Percentiles rank a stretch among this genome's conserved stretches.
phyloP scores from a whole-genome alignment of 148 eudicot genomes.

The Polygonum maritimum region DNA sequence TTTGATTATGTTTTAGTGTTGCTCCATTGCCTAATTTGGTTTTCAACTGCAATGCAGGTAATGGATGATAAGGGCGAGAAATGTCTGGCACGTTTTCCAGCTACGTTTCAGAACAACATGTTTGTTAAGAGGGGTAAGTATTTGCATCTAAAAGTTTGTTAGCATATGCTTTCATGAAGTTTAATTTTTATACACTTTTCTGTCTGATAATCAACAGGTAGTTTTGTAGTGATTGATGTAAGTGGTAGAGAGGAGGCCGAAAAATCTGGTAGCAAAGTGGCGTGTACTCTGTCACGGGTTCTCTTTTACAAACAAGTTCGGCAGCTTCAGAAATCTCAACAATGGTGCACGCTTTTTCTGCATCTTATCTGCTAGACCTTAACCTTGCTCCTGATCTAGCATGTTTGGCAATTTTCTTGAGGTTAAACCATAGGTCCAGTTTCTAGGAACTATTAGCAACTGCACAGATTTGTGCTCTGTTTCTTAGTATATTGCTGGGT shows the following conservation, averaged over 20 bases:
- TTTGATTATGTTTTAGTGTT: neutral
- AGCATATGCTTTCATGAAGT: neutral
- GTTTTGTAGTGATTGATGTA: constrained; percentile 79
- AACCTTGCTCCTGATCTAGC: neutral
- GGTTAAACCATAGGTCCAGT: too few species aligned
- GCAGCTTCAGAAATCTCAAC: constrained; percentile 51
- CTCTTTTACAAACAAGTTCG: constrained; percentile 87
- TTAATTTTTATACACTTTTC: neutral
- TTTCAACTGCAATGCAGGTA: constrained; percentile 28
- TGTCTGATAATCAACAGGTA: constrained; percentile 35
- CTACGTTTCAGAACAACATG: constrained; percentile 94
- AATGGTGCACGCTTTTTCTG: constrained; percentile 42
- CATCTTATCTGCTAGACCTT: neutral
- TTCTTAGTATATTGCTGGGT: too few species aligned
- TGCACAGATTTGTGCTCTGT: too few species aligned
- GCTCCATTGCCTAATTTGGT: neutral
- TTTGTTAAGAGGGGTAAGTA: constrained; percentile 83
- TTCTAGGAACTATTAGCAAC: too few species aligned
- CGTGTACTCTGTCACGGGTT: constrained; percentile 69
- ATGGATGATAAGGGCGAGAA: constrained; percentile 62
- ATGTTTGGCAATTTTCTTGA: neutral
- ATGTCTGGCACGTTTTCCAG: constrained; percentile 74
- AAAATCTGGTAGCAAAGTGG: constrained; percentile 83
- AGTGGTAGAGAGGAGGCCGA: constrained; percentile 82
- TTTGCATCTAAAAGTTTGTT: neutral